Evolutionary conservation across 2,329 filamentous ascomycete species (phyloP).

Genomic region (Fusarium burgessii): DNA sequence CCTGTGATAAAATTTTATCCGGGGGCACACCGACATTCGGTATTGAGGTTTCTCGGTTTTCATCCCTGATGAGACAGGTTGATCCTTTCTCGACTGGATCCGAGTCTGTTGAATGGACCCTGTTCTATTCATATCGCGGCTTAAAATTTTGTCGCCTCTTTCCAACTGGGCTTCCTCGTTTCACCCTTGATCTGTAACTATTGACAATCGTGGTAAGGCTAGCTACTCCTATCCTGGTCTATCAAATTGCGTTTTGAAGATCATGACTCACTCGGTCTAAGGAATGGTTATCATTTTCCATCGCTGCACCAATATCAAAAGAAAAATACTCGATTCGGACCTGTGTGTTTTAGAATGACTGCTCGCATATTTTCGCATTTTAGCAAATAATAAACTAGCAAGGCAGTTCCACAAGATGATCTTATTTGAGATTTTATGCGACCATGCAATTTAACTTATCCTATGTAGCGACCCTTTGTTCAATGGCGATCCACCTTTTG

Average conservation of each 20-base stretch:
- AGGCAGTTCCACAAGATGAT: conserved; percentile 40
- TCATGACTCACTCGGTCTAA: conserved; percentile 3
- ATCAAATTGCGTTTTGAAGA: conserved; percentile 8
- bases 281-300: conserved; percentile 6
- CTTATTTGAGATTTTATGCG: conserved; percentile 37
- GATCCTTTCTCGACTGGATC: conserved; percentile 34
- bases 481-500: conserved; percentile 11
- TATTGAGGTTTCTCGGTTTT: conserved; percentile 20
- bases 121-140: conserved; percentile 35
- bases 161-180: conserved; percentile 15
- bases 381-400: conserved; percentile 37
- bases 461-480: conserved; percentile 14
- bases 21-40: conserved; percentile 37
- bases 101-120: conserved; percentile 33
- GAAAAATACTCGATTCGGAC: not conserved
- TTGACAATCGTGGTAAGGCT: conserved; percentile 13
- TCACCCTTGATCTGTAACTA: conserved; percentile 10
- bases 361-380: conserved; percentile 27
- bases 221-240: conserved; percentile 9
- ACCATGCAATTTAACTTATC: conserved; percentile 30
- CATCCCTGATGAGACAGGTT: conserved; percentile 33
- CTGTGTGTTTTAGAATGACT: conserved; percentile 1
- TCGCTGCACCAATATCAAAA: not conserved
- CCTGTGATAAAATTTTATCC: conserved; percentile 4
- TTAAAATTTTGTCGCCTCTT: conserved; percentile 20